These are phyloP conservation scores for Trametes versicolor DNA, from an alignment of 1,284 basidiomycete genomes.

Conservation along the genomic window DNA sequence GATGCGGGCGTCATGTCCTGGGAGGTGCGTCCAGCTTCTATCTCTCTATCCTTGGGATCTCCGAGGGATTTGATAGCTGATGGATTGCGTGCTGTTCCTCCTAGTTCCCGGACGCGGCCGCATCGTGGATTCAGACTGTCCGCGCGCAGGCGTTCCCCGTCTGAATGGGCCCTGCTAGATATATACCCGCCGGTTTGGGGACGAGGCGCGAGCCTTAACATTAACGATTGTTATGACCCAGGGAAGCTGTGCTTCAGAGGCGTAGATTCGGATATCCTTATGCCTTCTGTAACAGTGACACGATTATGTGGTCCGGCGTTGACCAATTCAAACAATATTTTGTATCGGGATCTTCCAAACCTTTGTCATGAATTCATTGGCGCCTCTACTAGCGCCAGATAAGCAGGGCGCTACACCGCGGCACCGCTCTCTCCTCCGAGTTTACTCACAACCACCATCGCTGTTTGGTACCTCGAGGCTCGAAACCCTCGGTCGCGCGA, in stretches of 20 bases:
- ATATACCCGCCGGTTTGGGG: too few relatives aligned
- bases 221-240: constrained; percentile 7
- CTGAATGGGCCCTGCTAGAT: constrained; percentile 6
- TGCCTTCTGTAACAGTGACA: constrained; percentile 6
- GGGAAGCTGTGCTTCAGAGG: constrained; percentile 14
- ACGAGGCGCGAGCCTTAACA: neutral
- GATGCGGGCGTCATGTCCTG: constrained; percentile 60
- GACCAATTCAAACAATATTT: neutral
- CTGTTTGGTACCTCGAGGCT: neutral
- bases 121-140: constrained; percentile 60
- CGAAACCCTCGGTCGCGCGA: neutral
- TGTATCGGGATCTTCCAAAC: neutral
- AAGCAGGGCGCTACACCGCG: neutral
- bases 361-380: neutral
- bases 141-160: constrained; percentile 54
- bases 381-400: neutral
- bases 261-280: constrained; percentile 11
- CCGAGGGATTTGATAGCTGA: constrained; percentile 12
- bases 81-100: constrained; percentile 1
- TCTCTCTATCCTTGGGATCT: neutral
- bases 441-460: neutral
- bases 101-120: constrained; percentile 55
- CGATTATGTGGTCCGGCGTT: neutral
- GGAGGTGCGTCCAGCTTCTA: constrained; percentile 37
- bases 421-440: neutral